A percentile compares a stretch with the other conserved stretches of the same genome.
Conservation (phyloP, 2,329 filamentous ascomycete species). For the Colletotrichum echinochloae region DNA sequence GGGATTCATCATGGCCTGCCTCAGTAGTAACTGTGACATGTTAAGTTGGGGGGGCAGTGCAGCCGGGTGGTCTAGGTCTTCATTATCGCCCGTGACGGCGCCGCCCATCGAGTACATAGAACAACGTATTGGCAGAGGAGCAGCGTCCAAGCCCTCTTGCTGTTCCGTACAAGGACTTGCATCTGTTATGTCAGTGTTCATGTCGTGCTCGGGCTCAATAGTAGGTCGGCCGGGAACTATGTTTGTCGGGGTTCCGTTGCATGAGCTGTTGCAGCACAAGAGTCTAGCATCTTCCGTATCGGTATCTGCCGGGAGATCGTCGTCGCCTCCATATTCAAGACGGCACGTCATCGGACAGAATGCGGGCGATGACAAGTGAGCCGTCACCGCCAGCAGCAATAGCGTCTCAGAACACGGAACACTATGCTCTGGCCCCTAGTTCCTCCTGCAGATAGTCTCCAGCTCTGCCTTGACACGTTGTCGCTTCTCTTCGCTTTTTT, state of each 20-base stretch:
- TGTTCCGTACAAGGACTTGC: background rate
- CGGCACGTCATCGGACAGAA: too few species aligned
- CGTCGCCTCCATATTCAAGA: background rate
- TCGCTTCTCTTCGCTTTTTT: background rate
- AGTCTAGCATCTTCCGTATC: background rate
- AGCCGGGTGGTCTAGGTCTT: too few species aligned
- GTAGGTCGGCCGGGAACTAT: background rate
- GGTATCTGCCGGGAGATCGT: background rate
- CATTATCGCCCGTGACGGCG: too few species aligned
- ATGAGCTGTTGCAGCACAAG: background rate
- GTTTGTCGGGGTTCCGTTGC: background rate
- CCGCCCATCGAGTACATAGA: too few species aligned
- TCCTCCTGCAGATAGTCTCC: background rate
- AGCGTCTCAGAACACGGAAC: background rate
- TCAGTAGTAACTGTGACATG: background rate
- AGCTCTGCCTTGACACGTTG: constrained; percentile 13
- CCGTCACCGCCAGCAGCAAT: background rate
- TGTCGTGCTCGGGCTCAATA: background rate
- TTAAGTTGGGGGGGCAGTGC: too few species aligned
- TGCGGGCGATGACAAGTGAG: background rate
- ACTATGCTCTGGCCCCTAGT: background rate
- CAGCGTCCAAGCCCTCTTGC: background rate
- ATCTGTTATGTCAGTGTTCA: background rate
- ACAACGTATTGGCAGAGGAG: background rate
- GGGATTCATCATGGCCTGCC: background rate